Percentiles rank a stretch among this genome's conserved stretches.
Evolutionary conservation across 768 basidiomycete genomes (phyloP).

Genomic region (Pleurotus tuber-regium): DNA sequence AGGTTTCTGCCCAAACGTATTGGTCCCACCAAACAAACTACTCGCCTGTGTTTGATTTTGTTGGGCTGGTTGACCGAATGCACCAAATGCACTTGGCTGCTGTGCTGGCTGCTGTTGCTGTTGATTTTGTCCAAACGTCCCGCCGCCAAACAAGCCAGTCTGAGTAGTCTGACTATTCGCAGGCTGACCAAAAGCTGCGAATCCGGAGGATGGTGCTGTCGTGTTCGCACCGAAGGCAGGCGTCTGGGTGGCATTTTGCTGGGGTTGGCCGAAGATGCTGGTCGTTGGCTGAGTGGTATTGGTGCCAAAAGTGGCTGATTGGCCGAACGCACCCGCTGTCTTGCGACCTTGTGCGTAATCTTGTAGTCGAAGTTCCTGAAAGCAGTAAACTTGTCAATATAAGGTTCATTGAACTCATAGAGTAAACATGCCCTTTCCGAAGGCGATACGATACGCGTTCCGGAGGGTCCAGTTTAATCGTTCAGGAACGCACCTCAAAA

Average conservation of each 20-base stretch:
- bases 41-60: constrained; percentile 26
- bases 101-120: constrained; percentile 18
- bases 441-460: constrained; percentile 11
- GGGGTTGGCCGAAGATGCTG: constrained; percentile 45
- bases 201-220: constrained; percentile 33
- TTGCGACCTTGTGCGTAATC: constrained; percentile 77
- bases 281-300: constrained; percentile 39
- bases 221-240: constrained; percentile 36
- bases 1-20: constrained; percentile 18
- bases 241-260: constrained; percentile 27
- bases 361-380: constrained; percentile 71
- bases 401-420: not conserved
- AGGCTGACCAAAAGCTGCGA: constrained; percentile 54
- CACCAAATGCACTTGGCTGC: constrained; percentile 26
- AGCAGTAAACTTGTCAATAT: constrained; percentile 15
- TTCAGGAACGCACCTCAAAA: constrained; percentile 54
- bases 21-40: constrained; percentile 23
- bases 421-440: constrained; percentile 8
- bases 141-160: constrained; percentile 33
- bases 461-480: constrained; percentile 7
- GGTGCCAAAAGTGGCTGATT: constrained; percentile 45
- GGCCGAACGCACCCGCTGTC: constrained; percentile 63
- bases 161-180: constrained; percentile 23
- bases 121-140: constrained; percentile 31
- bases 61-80: constrained; percentile 27